Evolutionary conservation across 2,329 filamentous ascomycete species (phyloP).

Genomic region (Biscogniauxia mediterranea): DNA sequence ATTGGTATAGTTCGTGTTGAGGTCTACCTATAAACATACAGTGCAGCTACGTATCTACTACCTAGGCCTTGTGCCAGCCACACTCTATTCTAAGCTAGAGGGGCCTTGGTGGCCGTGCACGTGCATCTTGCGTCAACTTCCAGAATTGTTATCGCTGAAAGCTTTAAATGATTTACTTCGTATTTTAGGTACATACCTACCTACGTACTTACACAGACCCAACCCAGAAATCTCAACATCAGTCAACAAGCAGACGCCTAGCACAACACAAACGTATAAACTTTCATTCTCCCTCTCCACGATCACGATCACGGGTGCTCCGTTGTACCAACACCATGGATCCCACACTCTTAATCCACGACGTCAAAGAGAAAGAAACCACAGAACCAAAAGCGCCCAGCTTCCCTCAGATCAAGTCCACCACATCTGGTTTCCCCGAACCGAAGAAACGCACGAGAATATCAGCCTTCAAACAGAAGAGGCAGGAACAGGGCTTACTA

Average conservation of each 20-base stretch:
- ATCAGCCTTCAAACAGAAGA: conserved; percentile 78
- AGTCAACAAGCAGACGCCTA: no score
- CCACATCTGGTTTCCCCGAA: conserved; percentile 76
- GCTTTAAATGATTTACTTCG: not conserved
- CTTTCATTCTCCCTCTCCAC: no score
- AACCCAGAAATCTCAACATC: not conserved
- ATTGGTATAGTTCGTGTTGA: not conserved
- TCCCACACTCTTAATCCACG: conserved; percentile 53
- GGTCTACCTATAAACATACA: not conserved
- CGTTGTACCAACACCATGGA: conserved; percentile 10
- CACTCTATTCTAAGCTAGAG: conserved; percentile 9
- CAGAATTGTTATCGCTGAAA: conserved; percentile 3
- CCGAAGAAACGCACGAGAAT: conserved; percentile 73
- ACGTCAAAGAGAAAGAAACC: conserved; percentile 75
- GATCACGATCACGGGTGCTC: no score
- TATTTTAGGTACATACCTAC: not conserved
- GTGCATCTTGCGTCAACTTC: conserved; percentile 16
- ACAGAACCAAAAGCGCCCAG: conserved; percentile 59
- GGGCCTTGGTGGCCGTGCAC: conserved; percentile 9
- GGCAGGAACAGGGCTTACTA: conserved; percentile 33
- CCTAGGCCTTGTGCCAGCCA: conserved; percentile 10
- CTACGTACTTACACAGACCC: not conserved
- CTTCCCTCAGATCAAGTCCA: conserved; percentile 57
- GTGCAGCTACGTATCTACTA: no score
- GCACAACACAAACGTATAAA: no score